phyloP scores from a whole-genome alignment of 208 protist species.

The Leishmania major region DNA sequence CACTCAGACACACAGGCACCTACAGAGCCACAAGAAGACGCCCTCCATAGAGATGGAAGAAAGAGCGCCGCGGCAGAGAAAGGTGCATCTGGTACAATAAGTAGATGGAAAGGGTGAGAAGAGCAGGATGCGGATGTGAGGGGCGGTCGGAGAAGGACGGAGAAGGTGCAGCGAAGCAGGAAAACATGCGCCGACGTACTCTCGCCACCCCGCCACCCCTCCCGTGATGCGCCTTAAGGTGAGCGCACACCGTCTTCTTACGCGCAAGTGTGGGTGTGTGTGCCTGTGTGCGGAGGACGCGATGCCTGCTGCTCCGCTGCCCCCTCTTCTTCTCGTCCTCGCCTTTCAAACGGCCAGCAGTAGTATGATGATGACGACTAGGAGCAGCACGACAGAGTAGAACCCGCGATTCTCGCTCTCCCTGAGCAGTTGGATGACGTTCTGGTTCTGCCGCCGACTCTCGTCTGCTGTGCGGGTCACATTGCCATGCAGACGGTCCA shows the following conservation, averaged over 20 bases:
- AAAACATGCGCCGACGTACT: neutral
- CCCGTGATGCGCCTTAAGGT: neutral
- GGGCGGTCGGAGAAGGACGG: neutral
- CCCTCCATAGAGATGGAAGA: neutral
- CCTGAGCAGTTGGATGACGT: slow-evolving; percentile 64
- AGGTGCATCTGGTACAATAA: neutral
- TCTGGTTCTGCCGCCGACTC: slow-evolving; percentile 77
- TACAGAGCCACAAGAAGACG: neutral
- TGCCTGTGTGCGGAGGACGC: neutral
- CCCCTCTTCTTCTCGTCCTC: neutral
- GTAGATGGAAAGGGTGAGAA: neutral
- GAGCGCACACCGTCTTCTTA: neutral
- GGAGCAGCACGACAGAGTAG: slow-evolving; percentile 61
- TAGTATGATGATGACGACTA: slow-evolving; percentile 73
- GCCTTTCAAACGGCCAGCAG: slow-evolving; percentile 56
- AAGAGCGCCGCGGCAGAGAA: neutral
- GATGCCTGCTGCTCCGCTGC: neutral
- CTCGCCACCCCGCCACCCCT: neutral
- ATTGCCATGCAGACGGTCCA: slow-evolving; percentile 61
- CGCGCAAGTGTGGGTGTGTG: neutral
- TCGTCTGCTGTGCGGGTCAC: slow-evolving; percentile 67
- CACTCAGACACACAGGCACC: neutral
- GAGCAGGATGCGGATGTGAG: neutral
- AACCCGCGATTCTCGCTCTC: slow-evolving; percentile 81
- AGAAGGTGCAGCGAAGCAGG: neutral